Percentiles rank a stretch among this genome's conserved stretches.
phyloP scores from a whole-genome alignment of 129 eudicot species.

The Chrysanthemum makinoi region DNA sequence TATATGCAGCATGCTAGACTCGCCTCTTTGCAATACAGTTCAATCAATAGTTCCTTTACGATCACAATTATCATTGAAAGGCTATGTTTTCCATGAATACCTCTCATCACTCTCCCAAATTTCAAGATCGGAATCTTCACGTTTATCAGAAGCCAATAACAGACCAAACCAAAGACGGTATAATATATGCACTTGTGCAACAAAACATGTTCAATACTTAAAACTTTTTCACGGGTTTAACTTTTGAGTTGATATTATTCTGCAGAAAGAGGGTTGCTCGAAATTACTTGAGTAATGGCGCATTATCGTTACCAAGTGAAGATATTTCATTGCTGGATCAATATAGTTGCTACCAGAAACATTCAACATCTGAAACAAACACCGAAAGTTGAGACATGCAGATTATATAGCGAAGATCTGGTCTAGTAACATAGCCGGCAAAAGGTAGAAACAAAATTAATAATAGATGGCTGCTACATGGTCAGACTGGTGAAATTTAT shows the following conservation, averaged over 20 bases:
- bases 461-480: slow-evolving; percentile 8
- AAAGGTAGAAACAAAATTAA: slow-evolving; percentile 20
- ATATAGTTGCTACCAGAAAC: slow-evolving; percentile 37
- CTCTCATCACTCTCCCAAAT: slow-evolving; percentile 75
- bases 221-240: neutral
- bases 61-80: slow-evolving; percentile 52
- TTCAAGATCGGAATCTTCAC: slow-evolving; percentile 72
- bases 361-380: slow-evolving; percentile 29
- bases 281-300: slow-evolving; percentile 72
- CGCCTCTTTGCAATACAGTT: slow-evolving; percentile 43
- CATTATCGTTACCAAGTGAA: slow-evolving; percentile 54
- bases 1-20: slow-evolving; percentile 52
- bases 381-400: slow-evolving; percentile 19
- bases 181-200: neutral
- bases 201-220: neutral
- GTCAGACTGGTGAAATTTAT: neutral
- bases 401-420: slow-evolving; percentile 1
- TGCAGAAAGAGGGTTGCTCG: slow-evolving; percentile 56
- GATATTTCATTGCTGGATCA: slow-evolving; percentile 57
- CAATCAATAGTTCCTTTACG: slow-evolving; percentile 57
- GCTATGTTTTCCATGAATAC: slow-evolving; percentile 73
- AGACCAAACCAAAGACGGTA: slow-evolving; percentile 58
- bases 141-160: slow-evolving; percentile 47
- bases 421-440: neutral
- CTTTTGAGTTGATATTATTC: neutral